A percentile compares a stretch with the other conserved stretches of the same genome.
These are phyloP conservation scores for Xylogone sp. DNA, from an alignment of 2,329 filamentous ascomycete genomes.

Conservation along the genomic window DNA sequence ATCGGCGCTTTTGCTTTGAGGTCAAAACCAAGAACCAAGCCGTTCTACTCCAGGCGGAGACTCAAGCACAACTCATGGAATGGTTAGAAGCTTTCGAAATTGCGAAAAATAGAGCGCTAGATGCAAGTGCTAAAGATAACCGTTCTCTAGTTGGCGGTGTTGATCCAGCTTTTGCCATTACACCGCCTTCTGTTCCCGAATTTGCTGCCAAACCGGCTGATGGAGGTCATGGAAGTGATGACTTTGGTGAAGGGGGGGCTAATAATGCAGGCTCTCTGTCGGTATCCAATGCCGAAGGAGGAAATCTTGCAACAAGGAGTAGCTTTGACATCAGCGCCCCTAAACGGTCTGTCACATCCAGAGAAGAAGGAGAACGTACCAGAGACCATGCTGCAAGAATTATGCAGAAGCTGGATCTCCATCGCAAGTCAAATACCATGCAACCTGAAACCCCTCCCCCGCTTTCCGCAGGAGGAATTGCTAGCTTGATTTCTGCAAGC, in stretches of 20 bases:
- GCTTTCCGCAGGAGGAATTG: constrained; percentile 62
- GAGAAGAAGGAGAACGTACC: constrained; percentile 69
- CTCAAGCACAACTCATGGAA: constrained; percentile 84
- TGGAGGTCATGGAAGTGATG: constrained; percentile 44
- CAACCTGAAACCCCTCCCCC: constrained; percentile 33
- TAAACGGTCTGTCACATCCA: constrained; percentile 50
- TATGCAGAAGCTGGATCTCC: constrained; percentile 88
- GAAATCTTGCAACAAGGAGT: constrained; percentile 45
- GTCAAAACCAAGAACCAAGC: constrained; percentile 96
- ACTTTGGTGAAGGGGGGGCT: constrained; percentile 31
- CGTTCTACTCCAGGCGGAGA: constrained; percentile 87
- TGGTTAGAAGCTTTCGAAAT: constrained; percentile 94
- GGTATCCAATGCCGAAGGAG: constrained; percentile 56
- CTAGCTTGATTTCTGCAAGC: constrained; percentile 80
- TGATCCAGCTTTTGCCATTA: constrained; percentile 87
- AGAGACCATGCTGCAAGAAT: constrained; percentile 82
- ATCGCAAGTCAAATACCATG: constrained; percentile 66
- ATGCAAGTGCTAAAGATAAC: constrained; percentile 55
- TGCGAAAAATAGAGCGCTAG: constrained; percentile 87
- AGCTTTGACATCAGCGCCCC: constrained; percentile 63
- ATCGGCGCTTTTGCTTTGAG: constrained; percentile 95
- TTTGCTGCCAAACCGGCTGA: constrained; percentile 80
- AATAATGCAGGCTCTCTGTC: constrained; percentile 52
- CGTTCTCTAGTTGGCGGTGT: constrained; percentile 37
- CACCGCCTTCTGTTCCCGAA: constrained; percentile 80